Conservation (phyloP, 202 grass and related monocot species). For the Zoysia matrella region DNA sequence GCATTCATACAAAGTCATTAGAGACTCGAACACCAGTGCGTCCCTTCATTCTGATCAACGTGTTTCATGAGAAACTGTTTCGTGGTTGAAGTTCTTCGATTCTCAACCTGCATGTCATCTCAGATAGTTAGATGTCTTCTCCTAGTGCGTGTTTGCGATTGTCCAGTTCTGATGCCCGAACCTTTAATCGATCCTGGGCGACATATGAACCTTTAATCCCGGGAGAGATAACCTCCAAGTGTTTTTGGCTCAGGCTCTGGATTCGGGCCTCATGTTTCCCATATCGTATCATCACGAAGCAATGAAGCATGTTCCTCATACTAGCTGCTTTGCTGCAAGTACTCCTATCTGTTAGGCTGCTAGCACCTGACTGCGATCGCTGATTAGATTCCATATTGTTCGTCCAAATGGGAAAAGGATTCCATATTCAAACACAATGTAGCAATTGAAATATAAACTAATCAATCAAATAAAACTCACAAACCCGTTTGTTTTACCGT, state of each 20-base stretch:
- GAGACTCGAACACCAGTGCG: no score
- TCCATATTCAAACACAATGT: no score
- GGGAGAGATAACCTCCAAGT: not conserved
- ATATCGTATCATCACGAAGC: not conserved
- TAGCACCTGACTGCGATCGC: not conserved
- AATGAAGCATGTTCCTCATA: no score
- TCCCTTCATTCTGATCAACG: no score
- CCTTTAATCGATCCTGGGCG: not conserved
- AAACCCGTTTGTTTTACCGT: not conserved
- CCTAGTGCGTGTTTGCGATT: no score
- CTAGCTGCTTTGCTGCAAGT: not conserved
- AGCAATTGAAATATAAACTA: not conserved
- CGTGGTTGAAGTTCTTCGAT: no score
- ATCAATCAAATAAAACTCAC: not conserved
- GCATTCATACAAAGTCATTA: no score
- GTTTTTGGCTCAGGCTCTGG: constrained; percentile 14
- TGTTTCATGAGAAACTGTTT: no score
- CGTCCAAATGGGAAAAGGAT: no score
- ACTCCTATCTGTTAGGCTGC: not conserved
- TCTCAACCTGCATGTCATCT: no score
- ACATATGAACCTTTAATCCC: not conserved
- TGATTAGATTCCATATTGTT: not conserved
- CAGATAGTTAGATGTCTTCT: no score
- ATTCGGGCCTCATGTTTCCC: not conserved
- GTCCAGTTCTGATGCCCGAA: not conserved